A percentile compares a stretch with the other conserved stretches of the same genome.
Conservation (phyloP, 352 stramenopile species). For the Globisporangium paddicum region DNA sequence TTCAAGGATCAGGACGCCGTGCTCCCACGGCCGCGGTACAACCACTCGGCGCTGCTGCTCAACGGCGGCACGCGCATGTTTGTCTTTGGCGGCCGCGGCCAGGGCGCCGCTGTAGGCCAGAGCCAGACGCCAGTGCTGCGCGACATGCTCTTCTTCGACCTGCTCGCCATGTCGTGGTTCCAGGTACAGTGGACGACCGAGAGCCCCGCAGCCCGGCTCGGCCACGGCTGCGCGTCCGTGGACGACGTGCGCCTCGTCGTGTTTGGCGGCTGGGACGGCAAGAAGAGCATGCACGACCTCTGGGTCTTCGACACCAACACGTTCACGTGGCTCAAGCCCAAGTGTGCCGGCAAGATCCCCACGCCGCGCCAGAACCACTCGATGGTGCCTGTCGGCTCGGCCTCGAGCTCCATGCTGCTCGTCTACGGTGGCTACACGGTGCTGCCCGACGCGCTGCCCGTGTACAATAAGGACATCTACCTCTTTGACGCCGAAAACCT, state of each 20-base stretch:
- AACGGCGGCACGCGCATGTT: conserved; percentile 62
- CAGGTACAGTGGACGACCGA: conserved; percentile 85
- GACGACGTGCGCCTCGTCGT: conserved; percentile 78
- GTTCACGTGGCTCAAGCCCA: conserved; percentile 74
- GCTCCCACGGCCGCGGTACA: conserved; percentile 73
- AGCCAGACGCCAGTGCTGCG: conserved; percentile 42
- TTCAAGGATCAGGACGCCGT: conserved; percentile 39
- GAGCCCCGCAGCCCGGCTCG: conserved; percentile 69
- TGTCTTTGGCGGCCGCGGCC: conserved; percentile 66
- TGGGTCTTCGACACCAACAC: conserved; percentile 65
- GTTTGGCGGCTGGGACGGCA: conserved; percentile 87
- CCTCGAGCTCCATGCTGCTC: conserved; percentile 30
- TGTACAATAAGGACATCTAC: conserved; percentile 78
- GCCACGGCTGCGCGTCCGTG: conserved; percentile 52
- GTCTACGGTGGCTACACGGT: conserved; percentile 82
- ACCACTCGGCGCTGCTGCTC: conserved; percentile 81
- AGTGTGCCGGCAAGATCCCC: conserved; percentile 56
- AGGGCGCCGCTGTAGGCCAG: too few relatives aligned
- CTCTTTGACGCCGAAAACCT: conserved; percentile 50
- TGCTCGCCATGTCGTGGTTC: conserved; percentile 77
- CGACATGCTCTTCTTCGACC: conserved; percentile 89
- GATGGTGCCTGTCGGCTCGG: conserved; percentile 29
- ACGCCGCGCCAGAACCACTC: conserved; percentile 72
- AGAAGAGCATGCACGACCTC: conserved; percentile 68
- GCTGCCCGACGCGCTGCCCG: conserved; percentile 34